Base-by-base conservation (phyloP, 352 stramenopile genomes). In the Phytophthora cryptogea region DNA sequence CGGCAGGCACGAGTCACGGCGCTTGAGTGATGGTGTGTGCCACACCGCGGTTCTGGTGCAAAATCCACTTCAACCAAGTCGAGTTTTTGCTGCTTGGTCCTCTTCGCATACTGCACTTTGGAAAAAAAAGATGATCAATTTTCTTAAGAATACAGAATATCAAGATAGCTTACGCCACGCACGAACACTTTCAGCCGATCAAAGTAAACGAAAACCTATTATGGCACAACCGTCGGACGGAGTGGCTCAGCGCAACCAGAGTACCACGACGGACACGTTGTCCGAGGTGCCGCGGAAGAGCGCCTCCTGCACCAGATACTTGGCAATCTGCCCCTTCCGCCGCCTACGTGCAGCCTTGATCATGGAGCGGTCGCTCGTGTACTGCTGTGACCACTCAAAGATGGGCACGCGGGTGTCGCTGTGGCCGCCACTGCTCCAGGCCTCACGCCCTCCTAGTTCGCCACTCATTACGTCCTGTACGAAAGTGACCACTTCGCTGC, bases 281-380 rank as follows among this genome's bases (percentile, higher is more conserved):
- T 98, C 92, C 2, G 75, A 89, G 5, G 89, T 97, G 54, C 92
- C 92, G 17, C 92, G 72, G 43, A 94, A 89, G 6, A 97, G 76
- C 13, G 90, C 91, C 63, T 97, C 92, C 54, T 97, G 86, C 44
- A 95, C 88, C 13, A 98, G 72, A 43, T 97, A 97, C 36, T 95
- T 90, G 11, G 90, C 90, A 52, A 98, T 97, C 66, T 97, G 90
- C 39, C 82, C 73, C 78, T 97, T 97, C 43, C 91, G 76, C 23
- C 83, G 80, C 58, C 85, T 82, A 13, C 88, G 82, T 13, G 89
- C 90, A 2, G 89, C 90, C 53, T 95, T 92, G 55, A 97, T 96
- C 80, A 97, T 94, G 27, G 84, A 81, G 10, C 88, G 78, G 55
- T 97, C 91, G 37, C 87, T 94, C 41, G 80, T 88, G 70, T 96